Percentiles rank a stretch among this genome's conserved stretches.
Conservation (phyloP, 352 stramenopile species). For the Phytophthora boehmeriae region DNA sequence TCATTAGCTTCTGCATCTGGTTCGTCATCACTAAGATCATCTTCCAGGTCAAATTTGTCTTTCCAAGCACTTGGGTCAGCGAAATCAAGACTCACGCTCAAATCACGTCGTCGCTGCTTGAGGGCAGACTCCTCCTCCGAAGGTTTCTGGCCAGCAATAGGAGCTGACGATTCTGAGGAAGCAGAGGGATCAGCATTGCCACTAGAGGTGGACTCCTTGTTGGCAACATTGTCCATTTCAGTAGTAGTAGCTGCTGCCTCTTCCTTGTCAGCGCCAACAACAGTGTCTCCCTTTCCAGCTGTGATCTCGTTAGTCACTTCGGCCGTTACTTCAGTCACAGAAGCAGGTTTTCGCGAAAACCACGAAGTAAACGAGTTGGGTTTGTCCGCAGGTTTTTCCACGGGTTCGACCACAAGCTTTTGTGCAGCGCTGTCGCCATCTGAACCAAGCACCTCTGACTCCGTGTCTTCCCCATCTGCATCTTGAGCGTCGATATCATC, state of each 20-base stretch:
- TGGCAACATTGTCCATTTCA: conserved; percentile 13
- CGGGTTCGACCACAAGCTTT: conserved; percentile 24
- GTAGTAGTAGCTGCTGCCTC: background rate
- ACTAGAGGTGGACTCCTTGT: too few relatives aligned
- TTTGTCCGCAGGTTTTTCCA: conserved; percentile 14
- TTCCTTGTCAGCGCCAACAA: background rate
- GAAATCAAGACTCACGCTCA: conserved; percentile 79
- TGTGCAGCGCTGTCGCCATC: conserved; percentile 16
- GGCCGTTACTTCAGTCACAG: background rate
- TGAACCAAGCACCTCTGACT: conserved; percentile 22
- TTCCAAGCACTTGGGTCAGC: conserved; percentile 73
- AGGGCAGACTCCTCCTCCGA: conserved; percentile 38
- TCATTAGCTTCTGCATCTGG: conserved; percentile 35
- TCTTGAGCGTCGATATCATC: conserved; percentile 30
- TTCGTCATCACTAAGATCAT: conserved; percentile 62
- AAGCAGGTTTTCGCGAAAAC: conserved; percentile 38
- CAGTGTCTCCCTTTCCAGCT: conserved; percentile 2
- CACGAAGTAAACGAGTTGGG: conserved; percentile 32
- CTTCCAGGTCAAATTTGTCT: conserved; percentile 76
- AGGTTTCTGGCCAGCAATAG: conserved; percentile 21
- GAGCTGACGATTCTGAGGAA: background rate
- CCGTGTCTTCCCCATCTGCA: conserved; percentile 35
- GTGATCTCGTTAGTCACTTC: background rate
- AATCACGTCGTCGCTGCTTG: conserved; percentile 46
- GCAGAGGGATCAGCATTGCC: background rate